Conservation (phyloP, 2,329 filamentous ascomycete species). For the Alternaria solani region DNA sequence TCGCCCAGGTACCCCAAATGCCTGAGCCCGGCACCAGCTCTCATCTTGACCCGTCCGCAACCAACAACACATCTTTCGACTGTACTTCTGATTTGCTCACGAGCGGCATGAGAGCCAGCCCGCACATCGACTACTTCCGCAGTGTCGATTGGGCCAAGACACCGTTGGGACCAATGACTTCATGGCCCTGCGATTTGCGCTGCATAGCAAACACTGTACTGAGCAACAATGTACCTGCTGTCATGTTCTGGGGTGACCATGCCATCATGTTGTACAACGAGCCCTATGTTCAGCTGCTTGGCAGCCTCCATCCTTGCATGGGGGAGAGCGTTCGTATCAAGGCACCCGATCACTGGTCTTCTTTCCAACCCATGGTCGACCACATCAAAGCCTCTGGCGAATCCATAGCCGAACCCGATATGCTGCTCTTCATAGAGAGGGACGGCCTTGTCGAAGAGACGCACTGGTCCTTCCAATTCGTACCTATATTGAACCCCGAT, state of each 20-base stretch:
- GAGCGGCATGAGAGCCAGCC: neutral
- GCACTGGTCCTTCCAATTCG: constrained; percentile 80
- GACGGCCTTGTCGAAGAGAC: constrained; percentile 76
- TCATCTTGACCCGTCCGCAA: neutral
- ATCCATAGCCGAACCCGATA: constrained; percentile 63
- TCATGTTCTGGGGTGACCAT: constrained; percentile 62
- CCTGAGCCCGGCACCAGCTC: neutral
- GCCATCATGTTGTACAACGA: constrained; percentile 52
- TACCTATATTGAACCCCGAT: constrained; percentile 74
- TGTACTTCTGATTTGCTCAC: constrained; percentile 21
- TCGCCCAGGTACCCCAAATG: neutral
- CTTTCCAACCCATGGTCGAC: constrained; percentile 32
- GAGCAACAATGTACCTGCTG: constrained; percentile 61
- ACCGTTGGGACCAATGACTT: constrained; percentile 73
- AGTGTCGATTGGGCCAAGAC: constrained; percentile 76
- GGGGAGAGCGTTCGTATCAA: constrained; percentile 67
- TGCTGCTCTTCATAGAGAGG: constrained; percentile 73
- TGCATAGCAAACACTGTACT: constrained; percentile 80
- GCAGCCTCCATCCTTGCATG: constrained; percentile 62
- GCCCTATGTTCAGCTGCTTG: constrained; percentile 42
- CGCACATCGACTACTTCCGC: constrained; percentile 74
- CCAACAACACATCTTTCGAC: constrained; percentile 20
- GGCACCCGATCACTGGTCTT: constrained; percentile 71
- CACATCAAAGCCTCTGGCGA: constrained; percentile 33
- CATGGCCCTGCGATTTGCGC: constrained; percentile 73